Base-by-base conservation (phyloP, 441 rosid species). In the Isatis lusitanica region DNA sequence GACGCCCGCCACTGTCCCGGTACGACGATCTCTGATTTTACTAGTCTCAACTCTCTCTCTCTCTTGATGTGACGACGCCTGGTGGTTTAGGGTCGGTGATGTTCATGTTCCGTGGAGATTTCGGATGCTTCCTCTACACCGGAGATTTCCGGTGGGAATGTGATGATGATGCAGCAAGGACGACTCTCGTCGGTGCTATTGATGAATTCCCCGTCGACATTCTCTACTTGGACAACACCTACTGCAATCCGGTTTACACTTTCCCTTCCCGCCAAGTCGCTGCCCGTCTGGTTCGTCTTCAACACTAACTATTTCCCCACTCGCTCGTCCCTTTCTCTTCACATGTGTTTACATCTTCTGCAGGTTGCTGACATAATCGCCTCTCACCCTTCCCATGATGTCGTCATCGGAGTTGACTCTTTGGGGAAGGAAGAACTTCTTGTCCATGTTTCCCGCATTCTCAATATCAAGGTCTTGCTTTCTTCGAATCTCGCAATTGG, bases 1-100 rank as follows among this genome's bases (percentile, higher is more conserved):
- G 90, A 90, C 60, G 95, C 93, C 40, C 80, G 87, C 81, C 97
- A 89, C 74, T 93, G 93, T 71, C 95, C 95, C 0, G 97, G 97
- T 90, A 57, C 21, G 31, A 64, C 9, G 9, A 30, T 33, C 4
- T 10, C 11, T 35, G 18, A 0, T 24, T 16, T 30, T 9, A n/a
- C 13, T 24, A 44, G 38, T 42, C 6, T 2, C 1, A 33, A 33
- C 6, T 5, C 0, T 47, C 55, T 5, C 0, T 47, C 55, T 44
- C 16, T 35, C 61, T 53, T 69, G 11, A 39, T 74, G 5, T 6
- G 15, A 42, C 48, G 66, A 42, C 48, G 66, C 30, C 10, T 16
- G 9, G 7, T 60, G 48, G 47, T 66, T 33, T 52, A 90, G 94
- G 98, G 55, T 83, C 89, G 0, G 81, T 93, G 53, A 93, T 93